Percentiles rank a stretch among this genome's conserved stretches.
Conservation (phyloP, 371 early-diverging fungal species). For the Rhizopus stolonifer region DNA sequence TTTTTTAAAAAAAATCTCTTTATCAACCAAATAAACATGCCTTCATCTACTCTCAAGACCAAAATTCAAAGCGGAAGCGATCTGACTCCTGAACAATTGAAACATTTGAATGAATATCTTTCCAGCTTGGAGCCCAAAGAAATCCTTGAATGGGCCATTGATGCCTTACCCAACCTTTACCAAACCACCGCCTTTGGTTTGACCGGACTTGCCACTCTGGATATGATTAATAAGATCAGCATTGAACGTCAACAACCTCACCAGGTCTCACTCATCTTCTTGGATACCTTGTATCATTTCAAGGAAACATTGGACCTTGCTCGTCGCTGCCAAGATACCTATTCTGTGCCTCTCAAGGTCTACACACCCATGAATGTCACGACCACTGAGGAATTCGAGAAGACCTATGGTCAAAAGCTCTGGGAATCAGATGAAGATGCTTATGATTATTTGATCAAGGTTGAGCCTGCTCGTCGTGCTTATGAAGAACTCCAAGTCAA, state of each 20-base stretch:
- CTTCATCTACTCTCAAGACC: conserved; percentile 21
- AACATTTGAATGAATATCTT: conserved; percentile 63
- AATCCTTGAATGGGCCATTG: conserved; percentile 87
- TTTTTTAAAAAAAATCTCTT: neutral
- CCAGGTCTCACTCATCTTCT: conserved; percentile 82
- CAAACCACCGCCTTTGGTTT: conserved; percentile 94
- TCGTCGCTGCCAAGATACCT: conserved; percentile 61
- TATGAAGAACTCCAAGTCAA: conserved; percentile 73
- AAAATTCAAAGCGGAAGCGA: conserved; percentile 38
- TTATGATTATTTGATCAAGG: conserved; percentile 91
- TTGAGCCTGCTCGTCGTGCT: conserved; percentile 89
- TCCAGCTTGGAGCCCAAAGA: conserved; percentile 69
- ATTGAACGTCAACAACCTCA: conserved; percentile 53
- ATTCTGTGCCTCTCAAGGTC: conserved; percentile 70
- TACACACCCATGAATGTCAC: conserved; percentile 69
- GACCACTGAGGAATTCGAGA: conserved; percentile 68
- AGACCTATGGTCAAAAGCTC: conserved; percentile 70
- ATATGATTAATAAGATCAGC: conserved; percentile 72
- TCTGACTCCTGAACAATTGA: conserved; percentile 65
- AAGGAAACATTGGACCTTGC: conserved; percentile 84
- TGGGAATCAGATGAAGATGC: conserved; percentile 82
- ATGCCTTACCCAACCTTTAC: conserved; percentile 75
- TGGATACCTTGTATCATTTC: conserved; percentile 93
- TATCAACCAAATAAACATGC: conserved; percentile 20
- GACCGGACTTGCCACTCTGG: conserved; percentile 76